Evolutionary conservation across 2,329 filamentous ascomycete genomes (phyloP), one percentile per base, ranked within the genome.

Genomic region (Fusarium coicis): DNA sequence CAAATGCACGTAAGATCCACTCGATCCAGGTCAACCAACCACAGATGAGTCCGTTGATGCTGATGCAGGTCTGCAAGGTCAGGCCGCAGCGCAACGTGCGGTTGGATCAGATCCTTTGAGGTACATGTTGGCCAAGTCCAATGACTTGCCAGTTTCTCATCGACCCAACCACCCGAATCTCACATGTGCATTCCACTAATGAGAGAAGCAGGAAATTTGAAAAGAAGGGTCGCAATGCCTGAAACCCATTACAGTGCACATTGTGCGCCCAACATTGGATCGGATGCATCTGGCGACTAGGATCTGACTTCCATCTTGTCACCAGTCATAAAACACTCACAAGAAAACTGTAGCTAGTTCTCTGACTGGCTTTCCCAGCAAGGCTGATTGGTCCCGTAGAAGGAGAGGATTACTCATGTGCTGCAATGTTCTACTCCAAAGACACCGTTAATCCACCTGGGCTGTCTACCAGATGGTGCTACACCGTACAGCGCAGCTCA

Each of bases 121-220:
- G 61, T 70, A 73, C 64, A 57, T 57, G 70, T 62, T 65, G 54
- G 43, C 58, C 56, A 65, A 52, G 66, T 53, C 66, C 58, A 73
- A 67, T 68, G 52, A 52, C 50, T 36, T 54, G 47, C 65, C 43
- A 64, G 53, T 42, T 43, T 60, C 66, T 53, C 44, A 43, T 62
- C 46, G 49, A 62, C 49, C 63, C 70, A 71, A 63, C 71, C 70
- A 66, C 63, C 70, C 62, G 32, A 68, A 72, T 73, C 71, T 74
- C 66, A 70, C 59, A 70, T 70, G 70, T 66, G 66, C 66, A 70
- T 73, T 70, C 70, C 66, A 73, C 70, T 67, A 73, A 73, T 73
- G 36, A 58, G 55, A 73, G 53, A 44, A 47, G 56, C 54, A 37
- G 53, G 32, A 40, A 64, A 28, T 54, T 39, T 36, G 30, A 44